Conservation (phyloP, 768 basidiomycete species). For the Kwoniella sp. region DNA sequence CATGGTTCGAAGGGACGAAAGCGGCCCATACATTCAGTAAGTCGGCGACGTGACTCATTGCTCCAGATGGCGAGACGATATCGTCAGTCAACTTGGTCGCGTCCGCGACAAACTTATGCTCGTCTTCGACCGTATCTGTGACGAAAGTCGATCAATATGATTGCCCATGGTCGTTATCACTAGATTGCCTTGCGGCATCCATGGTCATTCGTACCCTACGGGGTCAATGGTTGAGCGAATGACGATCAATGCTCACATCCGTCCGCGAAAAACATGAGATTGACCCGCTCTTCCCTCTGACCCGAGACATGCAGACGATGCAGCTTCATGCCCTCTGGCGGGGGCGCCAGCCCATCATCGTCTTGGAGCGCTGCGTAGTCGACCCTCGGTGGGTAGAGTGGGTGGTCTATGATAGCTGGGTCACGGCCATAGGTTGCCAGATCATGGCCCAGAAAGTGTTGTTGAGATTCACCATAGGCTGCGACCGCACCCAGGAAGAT, state of each 20-base stretch:
- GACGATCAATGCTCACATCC: constrained; percentile 43
- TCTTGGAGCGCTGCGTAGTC: constrained; percentile 1
- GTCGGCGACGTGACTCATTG: constrained; percentile 44
- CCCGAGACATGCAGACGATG: constrained; percentile 41
- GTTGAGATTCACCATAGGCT: not conserved
- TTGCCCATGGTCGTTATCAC: too few relatives aligned
- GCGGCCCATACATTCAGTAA: constrained; percentile 52
- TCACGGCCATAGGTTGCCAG: too few relatives aligned
- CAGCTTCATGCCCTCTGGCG: constrained; percentile 5
- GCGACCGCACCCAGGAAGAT: not conserved
- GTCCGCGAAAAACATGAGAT: constrained; percentile 54
- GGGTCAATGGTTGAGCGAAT: too few relatives aligned
- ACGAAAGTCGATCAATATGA: too few relatives aligned
- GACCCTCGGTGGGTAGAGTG: constrained; percentile 5
- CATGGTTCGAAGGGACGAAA: constrained; percentile 48
- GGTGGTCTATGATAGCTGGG: constrained; percentile 9
- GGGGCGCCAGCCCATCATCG: not conserved
- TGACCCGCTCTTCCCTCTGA: constrained; percentile 34
- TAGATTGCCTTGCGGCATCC: too few relatives aligned
- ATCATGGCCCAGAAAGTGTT: not conserved
- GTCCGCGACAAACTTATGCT: constrained; percentile 45
- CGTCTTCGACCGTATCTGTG: constrained; percentile 44
- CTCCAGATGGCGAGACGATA: constrained; percentile 44
- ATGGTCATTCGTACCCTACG: too few relatives aligned
- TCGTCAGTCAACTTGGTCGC: constrained; percentile 42